Conservation (phyloP, 2,329 filamentous ascomycete species). For the Aureobasidium sp. region DNA sequence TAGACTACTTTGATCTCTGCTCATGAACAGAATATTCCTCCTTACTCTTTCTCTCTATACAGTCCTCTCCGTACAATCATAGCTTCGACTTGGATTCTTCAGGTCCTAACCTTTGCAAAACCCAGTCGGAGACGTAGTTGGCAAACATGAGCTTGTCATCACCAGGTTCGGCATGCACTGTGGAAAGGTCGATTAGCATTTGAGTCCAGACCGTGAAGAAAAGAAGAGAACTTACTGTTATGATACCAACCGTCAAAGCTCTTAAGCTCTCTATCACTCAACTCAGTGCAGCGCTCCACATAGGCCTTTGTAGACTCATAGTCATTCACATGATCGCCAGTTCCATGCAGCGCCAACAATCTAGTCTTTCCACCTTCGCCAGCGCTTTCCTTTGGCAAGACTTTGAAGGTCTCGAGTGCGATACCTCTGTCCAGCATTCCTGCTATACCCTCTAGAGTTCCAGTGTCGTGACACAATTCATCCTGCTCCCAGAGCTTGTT, state of each 20-base stretch:
- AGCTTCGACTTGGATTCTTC: background rate
- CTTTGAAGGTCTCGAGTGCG: conserved; percentile 50
- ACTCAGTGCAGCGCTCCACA: conserved; percentile 45
- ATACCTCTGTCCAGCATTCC: conserved; percentile 68
- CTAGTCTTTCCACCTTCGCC: conserved; percentile 52
- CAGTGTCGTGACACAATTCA: conserved; percentile 69
- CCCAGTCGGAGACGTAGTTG: conserved; percentile 29
- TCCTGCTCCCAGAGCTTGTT: conserved; percentile 57
- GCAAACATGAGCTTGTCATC: conserved; percentile 29
- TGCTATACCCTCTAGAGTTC: conserved; percentile 74
- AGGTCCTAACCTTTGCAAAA: conserved; percentile 21
- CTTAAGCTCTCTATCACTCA: conserved; percentile 64
- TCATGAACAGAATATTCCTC: background rate
- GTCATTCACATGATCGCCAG: conserved; percentile 62
- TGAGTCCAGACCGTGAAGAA: background rate
- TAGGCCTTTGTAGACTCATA: conserved; percentile 59
- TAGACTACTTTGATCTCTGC: background rate
- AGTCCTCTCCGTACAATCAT: background rate
- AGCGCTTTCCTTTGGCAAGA: conserved; percentile 36
- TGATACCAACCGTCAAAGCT: conserved; percentile 73
- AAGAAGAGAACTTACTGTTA: conserved; percentile 42
- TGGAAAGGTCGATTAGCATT: background rate
- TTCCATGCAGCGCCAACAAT: conserved; percentile 70
- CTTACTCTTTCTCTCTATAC: background rate
- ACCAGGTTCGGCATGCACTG: conserved; percentile 31